phyloP scores from a whole-genome alignment of 2,329 filamentous ascomycete genomes.

The Ophiostoma ips region DNA sequence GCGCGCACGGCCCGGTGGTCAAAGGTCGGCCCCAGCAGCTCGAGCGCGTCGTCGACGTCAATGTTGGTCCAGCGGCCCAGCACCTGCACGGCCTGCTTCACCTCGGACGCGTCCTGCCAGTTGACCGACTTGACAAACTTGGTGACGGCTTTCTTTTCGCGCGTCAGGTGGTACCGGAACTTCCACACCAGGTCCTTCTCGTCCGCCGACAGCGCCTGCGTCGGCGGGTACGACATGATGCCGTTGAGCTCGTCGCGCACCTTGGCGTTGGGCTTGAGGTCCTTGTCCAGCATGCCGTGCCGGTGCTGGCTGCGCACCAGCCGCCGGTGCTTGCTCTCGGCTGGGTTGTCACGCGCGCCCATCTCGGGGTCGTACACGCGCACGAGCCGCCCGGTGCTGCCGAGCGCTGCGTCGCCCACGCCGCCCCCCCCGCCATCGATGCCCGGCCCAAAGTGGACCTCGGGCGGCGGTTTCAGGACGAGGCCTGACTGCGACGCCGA shows the following conservation, averaged over 20 bases:
- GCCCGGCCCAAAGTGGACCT: slow-evolving; percentile 80
- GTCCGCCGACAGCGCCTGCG: slow-evolving; percentile 72
- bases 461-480: slow-evolving; percentile 64
- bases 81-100: slow-evolving; percentile 73
- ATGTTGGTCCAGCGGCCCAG: slow-evolving; percentile 92
- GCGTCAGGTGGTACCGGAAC: slow-evolving; percentile 84
- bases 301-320: slow-evolving; percentile 80
- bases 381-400: slow-evolving; percentile 56
- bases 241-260: slow-evolving; percentile 85
- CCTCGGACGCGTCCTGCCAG: slow-evolving; percentile 15
- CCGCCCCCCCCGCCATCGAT: slow-evolving; percentile 34
- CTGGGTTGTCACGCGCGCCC: slow-evolving; percentile 78
- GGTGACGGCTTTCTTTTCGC: slow-evolving; percentile 82
- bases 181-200: slow-evolving; percentile 97
- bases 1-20: slow-evolving; percentile 78
- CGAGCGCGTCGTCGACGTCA: slow-evolving; percentile 89
- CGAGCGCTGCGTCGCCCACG: slow-evolving; percentile 32
- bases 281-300: slow-evolving; percentile 86
- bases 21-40: slow-evolving; percentile 83
- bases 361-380: slow-evolving; percentile 90
- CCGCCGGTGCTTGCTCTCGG: slow-evolving; percentile 85
- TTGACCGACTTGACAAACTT: slow-evolving; percentile 81
- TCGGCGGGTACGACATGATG: slow-evolving; percentile 86
- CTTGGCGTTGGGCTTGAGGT: slow-evolving; percentile 91
- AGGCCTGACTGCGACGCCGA: slow-evolving; percentile 52